A percentile compares a stretch with the other conserved stretches of the same genome.
phyloP scores from a whole-genome alignment of 2,329 filamentous ascomycete genomes.

The Leptographium wingfieldii region DNA sequence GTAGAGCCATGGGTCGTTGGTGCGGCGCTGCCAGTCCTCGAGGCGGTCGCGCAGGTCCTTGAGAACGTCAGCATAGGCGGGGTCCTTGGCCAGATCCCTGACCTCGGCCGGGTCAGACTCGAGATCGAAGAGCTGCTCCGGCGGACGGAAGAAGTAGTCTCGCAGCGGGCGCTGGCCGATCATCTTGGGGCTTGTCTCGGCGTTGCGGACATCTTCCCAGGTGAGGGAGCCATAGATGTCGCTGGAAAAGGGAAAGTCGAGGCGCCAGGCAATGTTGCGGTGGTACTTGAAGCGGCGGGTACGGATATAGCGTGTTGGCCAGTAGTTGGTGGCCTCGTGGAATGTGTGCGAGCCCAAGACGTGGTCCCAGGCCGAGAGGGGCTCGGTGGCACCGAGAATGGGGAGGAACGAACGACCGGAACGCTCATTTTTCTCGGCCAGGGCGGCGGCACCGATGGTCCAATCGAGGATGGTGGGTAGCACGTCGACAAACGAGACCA shows the following conservation, averaged over 20 bases:
- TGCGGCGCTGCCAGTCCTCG: slow-evolving; percentile 18
- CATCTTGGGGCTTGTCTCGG: slow-evolving; percentile 10
- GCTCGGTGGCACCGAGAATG: slow-evolving; percentile 16
- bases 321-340: slow-evolving; percentile 37
- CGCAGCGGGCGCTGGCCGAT: slow-evolving; percentile 27
- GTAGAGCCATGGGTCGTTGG: slow-evolving; percentile 18
- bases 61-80: slow-evolving; percentile 13
- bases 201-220: slow-evolving; percentile 31
- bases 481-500: slow-evolving; percentile 33
- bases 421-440: slow-evolving; percentile 1
- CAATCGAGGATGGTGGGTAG: slow-evolving; percentile 32
- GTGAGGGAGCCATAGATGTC: slow-evolving; percentile 31
- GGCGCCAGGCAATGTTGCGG: slow-evolving; percentile 33
- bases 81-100: slow-evolving; percentile 26
- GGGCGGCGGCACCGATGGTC: slow-evolving; percentile 13
- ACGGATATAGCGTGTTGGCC: slow-evolving; percentile 35
- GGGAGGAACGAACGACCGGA: slow-evolving; percentile 26
- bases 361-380: slow-evolving; percentile 18
- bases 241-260: slow-evolving; percentile 35
- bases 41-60: slow-evolving; percentile 3
- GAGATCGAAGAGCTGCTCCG: slow-evolving; percentile 35
- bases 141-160: slow-evolving; percentile 29
- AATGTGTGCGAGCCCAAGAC: slow-evolving; percentile 40
- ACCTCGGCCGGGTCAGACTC: slow-evolving; percentile 32
- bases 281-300: slow-evolving; percentile 33